phyloP scores from a whole-genome alignment of 768 basidiomycete genomes.

The Hydnomerulius pinastri region DNA sequence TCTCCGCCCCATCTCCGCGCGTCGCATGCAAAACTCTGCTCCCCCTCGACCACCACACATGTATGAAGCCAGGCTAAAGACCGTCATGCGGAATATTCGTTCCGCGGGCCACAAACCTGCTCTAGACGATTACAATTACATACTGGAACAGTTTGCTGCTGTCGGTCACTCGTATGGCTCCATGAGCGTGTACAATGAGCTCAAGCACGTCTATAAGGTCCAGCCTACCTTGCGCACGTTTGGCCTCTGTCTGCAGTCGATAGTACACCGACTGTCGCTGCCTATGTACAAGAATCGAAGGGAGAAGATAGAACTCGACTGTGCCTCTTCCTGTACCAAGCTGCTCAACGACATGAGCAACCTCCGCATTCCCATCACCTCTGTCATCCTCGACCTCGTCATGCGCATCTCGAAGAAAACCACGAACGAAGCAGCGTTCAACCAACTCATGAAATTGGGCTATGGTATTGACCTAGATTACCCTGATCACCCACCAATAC shows the following conservation, averaged over 20 bases:
- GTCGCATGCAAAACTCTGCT: conserved; percentile 41
- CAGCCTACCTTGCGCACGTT: conserved; percentile 58
- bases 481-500: conserved; percentile 62
- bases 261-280: conserved; percentile 66
- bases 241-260: conserved; percentile 64
- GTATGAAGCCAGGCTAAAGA: conserved; percentile 68
- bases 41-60: conserved; percentile 44
- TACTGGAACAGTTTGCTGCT: conserved; percentile 74
- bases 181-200: conserved; percentile 61
- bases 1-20: conserved; percentile 48
- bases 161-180: conserved; percentile 69
- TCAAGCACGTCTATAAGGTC: conserved; percentile 43
- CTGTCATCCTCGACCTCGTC: conserved; percentile 64
- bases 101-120: conserved; percentile 41
- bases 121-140: conserved; percentile 72
- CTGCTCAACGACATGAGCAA: conserved; percentile 61
- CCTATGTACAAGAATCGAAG: conserved; percentile 47
- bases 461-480: conserved; percentile 79
- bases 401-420: conserved; percentile 69
- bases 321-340: conserved; percentile 47
- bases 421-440: conserved; percentile 55
- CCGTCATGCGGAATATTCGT: conserved; percentile 71
- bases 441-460: conserved; percentile 59
- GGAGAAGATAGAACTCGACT: conserved; percentile 39
- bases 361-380: conserved; percentile 49